Evolutionary conservation across 257 asterid species (phyloP).

Genomic region (Solanum corneliomulleri): DNA sequence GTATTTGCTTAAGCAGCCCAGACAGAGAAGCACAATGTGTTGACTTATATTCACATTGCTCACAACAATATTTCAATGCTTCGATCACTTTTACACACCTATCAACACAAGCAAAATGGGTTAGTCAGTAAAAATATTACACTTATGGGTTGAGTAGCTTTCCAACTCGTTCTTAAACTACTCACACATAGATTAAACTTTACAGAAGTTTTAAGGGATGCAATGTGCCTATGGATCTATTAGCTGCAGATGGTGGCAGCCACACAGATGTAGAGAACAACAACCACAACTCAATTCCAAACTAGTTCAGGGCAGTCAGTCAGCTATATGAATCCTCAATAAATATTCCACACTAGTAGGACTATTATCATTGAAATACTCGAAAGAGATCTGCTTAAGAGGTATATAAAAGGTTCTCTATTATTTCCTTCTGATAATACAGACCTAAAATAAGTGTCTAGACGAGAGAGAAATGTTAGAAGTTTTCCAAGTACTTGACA

Average conservation of each 20-base stretch:
- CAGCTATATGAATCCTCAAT: background rate
- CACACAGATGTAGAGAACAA: background rate
- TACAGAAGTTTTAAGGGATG: background rate
- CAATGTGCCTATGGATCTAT: background rate
- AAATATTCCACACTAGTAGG: background rate
- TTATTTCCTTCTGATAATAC: background rate
- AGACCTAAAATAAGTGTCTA: background rate
- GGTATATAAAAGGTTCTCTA: background rate
- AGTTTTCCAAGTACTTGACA: background rate
- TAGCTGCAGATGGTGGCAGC: background rate
- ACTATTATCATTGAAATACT: background rate
- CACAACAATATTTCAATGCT: constrained; percentile 69
- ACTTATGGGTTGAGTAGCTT: background rate
- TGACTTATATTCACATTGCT: constrained; percentile 71
- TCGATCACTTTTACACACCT: constrained; percentile 80
- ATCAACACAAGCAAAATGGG: constrained; percentile 10
- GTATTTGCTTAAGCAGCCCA: constrained; percentile 69
- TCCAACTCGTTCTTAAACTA: background rate
- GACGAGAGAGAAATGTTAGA: background rate
- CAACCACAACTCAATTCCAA: background rate
- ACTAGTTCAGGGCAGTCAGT: background rate
- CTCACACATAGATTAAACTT: background rate
- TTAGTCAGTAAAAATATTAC: background rate
- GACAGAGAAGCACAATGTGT: constrained; percentile 92
- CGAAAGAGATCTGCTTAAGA: background rate